These are phyloP conservation scores for Hemerocallis citrina DNA, from an alignment of 106 monocot genomes.

Conservation along the genomic window DNA sequence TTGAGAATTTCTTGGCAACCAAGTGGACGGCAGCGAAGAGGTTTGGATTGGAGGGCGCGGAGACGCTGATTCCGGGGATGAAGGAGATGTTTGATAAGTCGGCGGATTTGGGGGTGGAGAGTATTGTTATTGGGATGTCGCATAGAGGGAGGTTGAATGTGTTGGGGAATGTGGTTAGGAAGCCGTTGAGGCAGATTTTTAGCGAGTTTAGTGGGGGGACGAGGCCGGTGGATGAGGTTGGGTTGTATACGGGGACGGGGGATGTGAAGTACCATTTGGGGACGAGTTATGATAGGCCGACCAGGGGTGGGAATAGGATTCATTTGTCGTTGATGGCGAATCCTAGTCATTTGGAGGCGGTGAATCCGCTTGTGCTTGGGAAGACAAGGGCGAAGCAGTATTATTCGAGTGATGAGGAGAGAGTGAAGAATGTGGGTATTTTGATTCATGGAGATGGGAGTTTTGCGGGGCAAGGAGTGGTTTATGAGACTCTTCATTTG, in stretches of 20 bases:
- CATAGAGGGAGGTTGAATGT: constrained; percentile 94
- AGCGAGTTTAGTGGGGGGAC: constrained; percentile 77
- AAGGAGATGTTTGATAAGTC: constrained; percentile 95
- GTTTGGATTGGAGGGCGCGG: constrained; percentile 88
- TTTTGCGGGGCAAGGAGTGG: constrained; percentile 97
- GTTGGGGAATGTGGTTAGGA: constrained; percentile 83
- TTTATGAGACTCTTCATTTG: constrained; percentile 90
- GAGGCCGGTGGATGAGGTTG: constrained; percentile 48
- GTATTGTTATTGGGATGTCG: constrained; percentile 85
- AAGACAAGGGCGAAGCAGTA: constrained; percentile 90
- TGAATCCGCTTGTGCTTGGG: constrained; percentile 83
- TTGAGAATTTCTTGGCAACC: constrained; percentile 82
- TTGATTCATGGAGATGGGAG: constrained; percentile 94
- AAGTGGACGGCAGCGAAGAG: constrained; percentile 85
- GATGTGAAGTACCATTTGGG: constrained; percentile 96
- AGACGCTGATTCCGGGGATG: constrained; percentile 94
- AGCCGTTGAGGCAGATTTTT: constrained; percentile 81
- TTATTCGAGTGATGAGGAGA: constrained; percentile 60
- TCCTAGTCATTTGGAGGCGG: constrained; percentile 97
- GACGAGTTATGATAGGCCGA: constrained; percentile 88
- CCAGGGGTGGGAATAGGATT: constrained; percentile 69
- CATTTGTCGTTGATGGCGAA: constrained; percentile 88
- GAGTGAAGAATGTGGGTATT: constrained; percentile 67
- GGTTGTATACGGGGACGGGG: constrained; percentile 88
- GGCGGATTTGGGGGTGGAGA: constrained; percentile 78